Percentiles rank a stretch among this genome's conserved stretches.
phyloP scores from a whole-genome alignment of 495 filamentous ascomycete genomes.

The Talaromyces proteolyticus region DNA sequence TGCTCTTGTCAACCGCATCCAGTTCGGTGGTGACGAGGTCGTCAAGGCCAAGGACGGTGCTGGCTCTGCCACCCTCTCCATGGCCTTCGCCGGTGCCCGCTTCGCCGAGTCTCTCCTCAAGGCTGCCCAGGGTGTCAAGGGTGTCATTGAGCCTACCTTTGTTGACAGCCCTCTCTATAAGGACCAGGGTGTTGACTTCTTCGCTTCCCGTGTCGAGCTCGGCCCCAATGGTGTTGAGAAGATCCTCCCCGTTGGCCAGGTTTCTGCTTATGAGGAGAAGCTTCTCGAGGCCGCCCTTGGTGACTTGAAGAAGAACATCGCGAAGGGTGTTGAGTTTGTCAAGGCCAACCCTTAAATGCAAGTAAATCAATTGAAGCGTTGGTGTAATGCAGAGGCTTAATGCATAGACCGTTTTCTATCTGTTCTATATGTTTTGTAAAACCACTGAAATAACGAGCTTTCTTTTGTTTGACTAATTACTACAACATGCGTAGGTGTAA shows the following conservation, averaged over 20 bases:
- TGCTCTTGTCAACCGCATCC: slow-evolving; percentile 85
- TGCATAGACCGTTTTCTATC: not conserved
- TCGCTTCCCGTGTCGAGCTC: slow-evolving; percentile 88
- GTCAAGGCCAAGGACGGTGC: slow-evolving; percentile 98
- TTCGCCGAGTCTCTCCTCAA: slow-evolving; percentile 94
- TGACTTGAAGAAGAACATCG: slow-evolving; percentile 88
- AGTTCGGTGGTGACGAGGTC: slow-evolving; percentile 99
- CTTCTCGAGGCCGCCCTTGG: slow-evolving; percentile 75
- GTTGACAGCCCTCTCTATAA: slow-evolving; percentile 97
- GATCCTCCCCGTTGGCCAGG: slow-evolving; percentile 76
- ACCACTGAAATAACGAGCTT: not conserved
- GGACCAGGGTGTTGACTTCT: slow-evolving; percentile 94
- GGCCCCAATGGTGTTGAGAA: slow-evolving; percentile 94
- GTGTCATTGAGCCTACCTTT: slow-evolving; percentile 92
- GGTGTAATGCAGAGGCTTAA: not conserved
- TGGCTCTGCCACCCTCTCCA: slow-evolving; percentile 95
- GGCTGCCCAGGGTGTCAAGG: slow-evolving; percentile 89
- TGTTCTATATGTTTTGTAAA: not conserved
- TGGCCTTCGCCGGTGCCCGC: slow-evolving; percentile 97
- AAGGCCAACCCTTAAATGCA: slow-evolving; percentile 63
- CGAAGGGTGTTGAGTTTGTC: slow-evolving; percentile 64
- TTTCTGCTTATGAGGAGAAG: slow-evolving; percentile 81
- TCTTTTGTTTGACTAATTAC: not conserved
- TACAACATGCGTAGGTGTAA: no score
- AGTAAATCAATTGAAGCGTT: no score